Percentiles rank a stretch among this genome's conserved stretches.
Evolutionary conservation across 176 grass and related monocot genomes (phyloP).

Genomic region (Zoysia pacifica): DNA sequence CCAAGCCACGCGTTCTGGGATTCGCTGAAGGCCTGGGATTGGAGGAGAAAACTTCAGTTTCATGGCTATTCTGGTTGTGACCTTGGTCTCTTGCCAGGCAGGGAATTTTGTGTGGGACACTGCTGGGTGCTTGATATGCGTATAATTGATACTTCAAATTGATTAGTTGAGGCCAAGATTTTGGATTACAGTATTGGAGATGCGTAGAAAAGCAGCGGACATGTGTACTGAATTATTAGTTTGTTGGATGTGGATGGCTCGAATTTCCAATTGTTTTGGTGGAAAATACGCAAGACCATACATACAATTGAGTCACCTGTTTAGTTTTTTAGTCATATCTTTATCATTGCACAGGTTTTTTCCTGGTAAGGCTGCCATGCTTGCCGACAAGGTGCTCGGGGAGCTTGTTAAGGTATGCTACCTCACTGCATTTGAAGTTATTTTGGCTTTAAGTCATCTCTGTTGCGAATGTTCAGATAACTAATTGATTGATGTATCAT

Average conservation of each 20-base stretch:
- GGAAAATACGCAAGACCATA: background rate
- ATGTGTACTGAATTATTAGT: background rate
- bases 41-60: background rate
- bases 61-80: background rate
- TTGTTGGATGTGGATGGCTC: background rate
- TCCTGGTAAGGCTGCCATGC: slow-evolving; percentile 70
- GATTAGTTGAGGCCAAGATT: background rate
- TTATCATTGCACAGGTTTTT: slow-evolving; percentile 63
- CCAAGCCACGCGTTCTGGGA: background rate
- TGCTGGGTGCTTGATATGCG: too few relatives aligned
- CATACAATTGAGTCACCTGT: background rate
- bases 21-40: background rate
- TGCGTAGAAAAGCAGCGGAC: background rate
- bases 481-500: background rate
- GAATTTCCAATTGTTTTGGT: background rate
- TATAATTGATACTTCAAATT: background rate
- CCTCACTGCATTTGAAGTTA: background rate
- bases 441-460: background rate
- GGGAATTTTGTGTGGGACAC: background rate
- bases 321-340: background rate
- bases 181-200: background rate
- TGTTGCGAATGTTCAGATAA: background rate
- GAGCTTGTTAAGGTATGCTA: slow-evolving; percentile 75
- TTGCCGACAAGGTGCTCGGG: slow-evolving; percentile 68
- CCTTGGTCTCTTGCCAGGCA: background rate